Percentiles rank a stretch among this genome's conserved stretches.
These are phyloP conservation scores for Salix arbutifolia DNA, from an alignment of 345 rosid genomes.

Conservation along the genomic window DNA sequence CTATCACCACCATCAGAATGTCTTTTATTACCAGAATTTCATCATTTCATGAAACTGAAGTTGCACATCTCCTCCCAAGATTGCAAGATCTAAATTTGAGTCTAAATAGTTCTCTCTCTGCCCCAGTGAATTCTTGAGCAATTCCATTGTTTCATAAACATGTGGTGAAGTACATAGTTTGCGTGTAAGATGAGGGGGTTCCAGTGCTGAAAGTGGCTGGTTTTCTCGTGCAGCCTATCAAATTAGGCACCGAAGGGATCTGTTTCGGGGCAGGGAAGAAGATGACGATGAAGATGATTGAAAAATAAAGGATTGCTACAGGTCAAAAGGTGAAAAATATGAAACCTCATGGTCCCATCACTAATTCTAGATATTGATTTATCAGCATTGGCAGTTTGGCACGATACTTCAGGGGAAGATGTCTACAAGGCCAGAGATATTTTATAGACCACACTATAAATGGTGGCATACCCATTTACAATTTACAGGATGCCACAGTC, in stretches of 20 bases:
- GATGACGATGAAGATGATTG: neutral
- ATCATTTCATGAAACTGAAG: neutral
- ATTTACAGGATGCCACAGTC: slow-evolving; percentile 4
- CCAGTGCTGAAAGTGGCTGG: neutral
- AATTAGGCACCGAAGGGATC: neutral
- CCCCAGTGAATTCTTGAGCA: neutral
- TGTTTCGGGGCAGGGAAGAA: neutral
- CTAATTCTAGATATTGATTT: neutral
- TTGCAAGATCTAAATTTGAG: neutral
- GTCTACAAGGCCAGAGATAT: neutral
- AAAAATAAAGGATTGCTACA: neutral
- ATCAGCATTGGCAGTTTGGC: neutral
- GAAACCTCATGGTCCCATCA: neutral
- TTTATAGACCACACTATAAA: too few species aligned
- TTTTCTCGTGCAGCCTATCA: neutral
- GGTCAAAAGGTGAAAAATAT: neutral
- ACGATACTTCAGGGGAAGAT: neutral
- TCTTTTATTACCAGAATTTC: neutral
- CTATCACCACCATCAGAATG: too few species aligned
- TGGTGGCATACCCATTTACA: slow-evolving; percentile 21
- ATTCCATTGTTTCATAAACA: neutral
- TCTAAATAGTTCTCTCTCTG: neutral
- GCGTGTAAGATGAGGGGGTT: neutral
- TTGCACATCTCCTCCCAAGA: neutral
- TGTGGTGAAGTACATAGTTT: neutral